Percentiles rank a stretch among this genome's conserved stretches.
Evolutionary conservation across 2,329 filamentous ascomycete genomes (phyloP).

Genomic region (Myriangium duriaei): DNA sequence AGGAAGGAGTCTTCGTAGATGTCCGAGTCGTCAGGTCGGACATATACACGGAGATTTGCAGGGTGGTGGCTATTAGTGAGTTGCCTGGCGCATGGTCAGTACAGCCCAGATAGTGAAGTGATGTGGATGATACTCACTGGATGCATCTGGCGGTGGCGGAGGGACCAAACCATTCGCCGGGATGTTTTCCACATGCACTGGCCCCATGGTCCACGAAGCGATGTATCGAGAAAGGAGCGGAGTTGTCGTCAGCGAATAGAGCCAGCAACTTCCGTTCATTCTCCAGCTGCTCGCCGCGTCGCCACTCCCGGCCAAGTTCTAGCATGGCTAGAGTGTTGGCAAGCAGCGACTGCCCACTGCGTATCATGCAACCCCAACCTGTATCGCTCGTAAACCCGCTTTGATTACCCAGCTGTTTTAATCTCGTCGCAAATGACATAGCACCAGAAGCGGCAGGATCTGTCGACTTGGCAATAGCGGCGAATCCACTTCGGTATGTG

Average conservation of each 20-base stretch:
- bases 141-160: constrained; percentile 91
- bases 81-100: constrained; percentile 42
- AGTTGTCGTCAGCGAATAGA: constrained; percentile 75
- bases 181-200: constrained; percentile 78
- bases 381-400: constrained; percentile 82
- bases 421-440: constrained; percentile 71
- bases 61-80: constrained; percentile 54
- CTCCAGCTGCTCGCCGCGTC: constrained; percentile 43
- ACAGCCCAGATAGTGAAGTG: constrained; percentile 12
- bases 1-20: constrained; percentile 86
- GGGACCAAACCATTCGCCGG: constrained; percentile 98
- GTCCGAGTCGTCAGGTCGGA: constrained; percentile 79
- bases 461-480: constrained; percentile 64
- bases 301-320: constrained; percentile 74
- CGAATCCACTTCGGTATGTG: constrained; percentile 84
- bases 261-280: constrained; percentile 58
- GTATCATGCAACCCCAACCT: constrained; percentile 98
- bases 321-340: constrained; percentile 71
- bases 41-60: constrained; percentile 64
- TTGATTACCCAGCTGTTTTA: constrained; percentile 69
- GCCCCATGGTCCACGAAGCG: constrained; percentile 86
- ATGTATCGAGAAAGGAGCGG: constrained; percentile 86
- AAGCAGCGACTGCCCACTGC: constrained; percentile 84
- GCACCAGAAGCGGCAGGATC: constrained; percentile 58
- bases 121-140: constrained; percentile 46